Evolutionary conservation across 2,329 filamentous ascomycete species (phyloP).

Genomic region (Leptographium flavum): DNA sequence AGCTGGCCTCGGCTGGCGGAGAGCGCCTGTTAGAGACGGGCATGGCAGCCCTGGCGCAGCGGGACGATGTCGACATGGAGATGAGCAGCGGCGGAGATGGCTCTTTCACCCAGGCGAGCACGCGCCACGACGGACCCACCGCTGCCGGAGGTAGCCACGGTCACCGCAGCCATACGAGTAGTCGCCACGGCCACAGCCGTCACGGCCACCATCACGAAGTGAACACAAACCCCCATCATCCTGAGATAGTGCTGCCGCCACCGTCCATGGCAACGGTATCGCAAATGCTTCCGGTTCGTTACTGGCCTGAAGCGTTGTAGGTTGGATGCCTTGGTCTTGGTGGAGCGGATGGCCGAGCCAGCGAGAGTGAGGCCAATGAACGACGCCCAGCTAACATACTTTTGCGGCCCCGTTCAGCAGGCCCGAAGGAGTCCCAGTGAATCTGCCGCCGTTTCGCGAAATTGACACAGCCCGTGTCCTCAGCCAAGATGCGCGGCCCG

Average conservation of each 20-base stretch:
- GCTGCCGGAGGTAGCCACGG: neutral
- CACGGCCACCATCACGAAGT: neutral
- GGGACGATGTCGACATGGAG: neutral
- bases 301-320: conserved; percentile 11
- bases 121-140: too few species aligned
- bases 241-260: conserved; percentile 1
- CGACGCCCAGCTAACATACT: neutral
- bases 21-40: conserved; percentile 10
- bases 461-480: conserved; percentile 6
- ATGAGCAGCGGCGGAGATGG: neutral
- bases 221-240: neutral
- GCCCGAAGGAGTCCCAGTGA: neutral
- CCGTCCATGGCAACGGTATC: conserved; percentile 1
- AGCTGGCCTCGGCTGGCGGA: conserved; percentile 8
- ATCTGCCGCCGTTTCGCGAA: conserved; percentile 8
- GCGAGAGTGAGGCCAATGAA: neutral
- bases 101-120: too few species aligned
- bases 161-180: neutral
- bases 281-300: conserved; percentile 9
- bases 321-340: conserved; percentile 6
- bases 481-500: conserved; percentile 3
- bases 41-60: conserved; percentile 8
- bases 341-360: neutral
- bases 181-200: neutral
- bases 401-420: neutral